Evolutionary conservation across 352 stramenopile genomes (phyloP), one percentile per base, ranked within the genome.

Genomic region (Globisporangium viniferum): DNA sequence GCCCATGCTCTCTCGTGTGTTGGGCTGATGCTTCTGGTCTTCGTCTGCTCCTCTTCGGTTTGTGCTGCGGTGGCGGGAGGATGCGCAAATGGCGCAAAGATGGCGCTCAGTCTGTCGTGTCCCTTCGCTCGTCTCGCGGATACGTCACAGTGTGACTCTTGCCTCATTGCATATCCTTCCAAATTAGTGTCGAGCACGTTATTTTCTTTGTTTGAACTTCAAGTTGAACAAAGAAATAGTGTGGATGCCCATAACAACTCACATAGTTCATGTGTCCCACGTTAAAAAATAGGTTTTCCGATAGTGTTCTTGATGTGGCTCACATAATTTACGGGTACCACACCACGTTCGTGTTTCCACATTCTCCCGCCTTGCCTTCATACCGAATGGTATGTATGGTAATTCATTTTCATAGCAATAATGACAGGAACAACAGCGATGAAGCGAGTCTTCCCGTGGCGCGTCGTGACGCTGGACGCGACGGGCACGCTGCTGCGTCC

Each of bases 401-500:
- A 0, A 24, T 24, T 24, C 24, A 24, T 24, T 24, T 24, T 24
- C 31, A 33, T 33, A 33, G 31, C 31, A 33, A 33, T 44, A 58
- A 66, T 66, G 46, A 33, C 9, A 22, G 8, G 7, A 18, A 29
- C 31, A 24, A 15, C 15, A 59, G 7, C 10, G n/a, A 41, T 44
- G 54, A 39, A 59, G 15, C 56, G 22, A 36, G n/a, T 48, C 22
- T 15, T 69, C 18, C 36, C 62, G 12, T 81, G 70, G 71, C 68
- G 74, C 44, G 79, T 68, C 53, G 73, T 90, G 53, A 92, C 86
- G 61, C 70, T 94, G 48, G 87, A 94, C 66, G 84, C 79, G 35
- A 94, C 82, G n/a, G 83, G 82, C 44, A 94, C 87, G 66, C 71
- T 94, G 57, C 53, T 93, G 48, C 78, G 73, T 3, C 80, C 73